Base-by-base conservation (phyloP, 2,329 filamentous ascomycete genomes). In the Alternaria burnsii region DNA sequence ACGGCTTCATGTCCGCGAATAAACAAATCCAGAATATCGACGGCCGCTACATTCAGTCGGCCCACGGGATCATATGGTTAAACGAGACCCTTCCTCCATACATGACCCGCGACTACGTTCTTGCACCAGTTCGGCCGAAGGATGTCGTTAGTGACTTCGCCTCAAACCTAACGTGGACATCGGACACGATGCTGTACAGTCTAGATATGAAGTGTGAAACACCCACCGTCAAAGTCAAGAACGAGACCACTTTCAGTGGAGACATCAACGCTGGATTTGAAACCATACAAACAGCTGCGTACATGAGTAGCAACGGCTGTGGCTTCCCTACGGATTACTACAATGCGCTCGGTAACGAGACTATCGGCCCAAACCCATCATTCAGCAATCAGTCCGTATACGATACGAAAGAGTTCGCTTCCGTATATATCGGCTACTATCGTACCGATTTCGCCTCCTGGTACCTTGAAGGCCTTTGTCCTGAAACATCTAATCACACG, bases 11-110 rank as follows among this genome's bases (percentile, higher is more conserved):
- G 0, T 65, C 80, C 0, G 16, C 26, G 26, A 28, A 4, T 56
- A 0, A 47, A 64, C 1, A 53, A 22, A 0, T 28, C 85, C 0
- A 77, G 78, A 1, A 66, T 75, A 28, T 28, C 26, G 26, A 28
- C 26, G 26, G 26, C 0, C 67, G 76, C 0, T 78, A 85, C 11
- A 63, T 83, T 0, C 82, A 85, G 9, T 80, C 76, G 0, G 81
- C 80, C 0, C 86, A 85, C 54, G 81, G 79, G 0, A 79, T 84
- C 0, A 75, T 76, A 0, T 84, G 82, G 80, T 72, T 86, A 0
- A 78, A 79, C 0, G 84, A 86, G 16, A 70, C 71, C 0, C 67
- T 81, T 0, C 84, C 84, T 0, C 34, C 72, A 0, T 88, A 82
- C 53, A 86, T 82, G 32, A 80, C 81, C 0, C 28, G 72, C 0